Conservation (phyloP, 1,284 basidiomycete genomes). For the Ganoderma sinense region DNA sequence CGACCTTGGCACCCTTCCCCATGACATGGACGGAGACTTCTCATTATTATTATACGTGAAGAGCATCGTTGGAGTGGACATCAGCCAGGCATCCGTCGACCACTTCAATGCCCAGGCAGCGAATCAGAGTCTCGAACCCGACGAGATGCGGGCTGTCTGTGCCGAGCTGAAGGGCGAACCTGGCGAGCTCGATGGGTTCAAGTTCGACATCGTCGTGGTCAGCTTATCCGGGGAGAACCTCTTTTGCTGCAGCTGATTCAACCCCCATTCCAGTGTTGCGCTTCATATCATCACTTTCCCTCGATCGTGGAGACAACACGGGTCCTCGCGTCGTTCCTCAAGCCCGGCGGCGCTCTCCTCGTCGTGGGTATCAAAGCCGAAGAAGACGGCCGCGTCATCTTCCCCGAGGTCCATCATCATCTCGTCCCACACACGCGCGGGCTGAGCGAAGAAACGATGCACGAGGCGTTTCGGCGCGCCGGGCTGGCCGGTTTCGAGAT, state of each 20-base stretch:
- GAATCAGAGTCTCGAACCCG: slow-evolving; percentile 57
- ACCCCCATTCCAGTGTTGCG: slow-evolving; percentile 57
- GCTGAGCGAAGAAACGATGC: slow-evolving; percentile 55
- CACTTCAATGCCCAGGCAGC: slow-evolving; percentile 60
- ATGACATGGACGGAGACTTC: neutral
- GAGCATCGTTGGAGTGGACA: slow-evolving; percentile 73
- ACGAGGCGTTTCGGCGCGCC: slow-evolving; percentile 53
- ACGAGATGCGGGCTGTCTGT: slow-evolving; percentile 67
- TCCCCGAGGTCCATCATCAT: slow-evolving; percentile 41
- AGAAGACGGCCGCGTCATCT: slow-evolving; percentile 32
- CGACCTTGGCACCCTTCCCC: neutral
- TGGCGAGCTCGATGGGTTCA: slow-evolving; percentile 55
- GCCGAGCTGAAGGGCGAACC: slow-evolving; percentile 54
- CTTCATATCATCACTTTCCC: slow-evolving; percentile 71
- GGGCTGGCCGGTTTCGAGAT: slow-evolving; percentile 54
- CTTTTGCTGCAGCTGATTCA: neutral
- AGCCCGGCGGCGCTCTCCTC: slow-evolving; percentile 65
- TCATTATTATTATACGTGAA: no score
- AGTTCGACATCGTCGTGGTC: slow-evolving; percentile 71
- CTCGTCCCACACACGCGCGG: slow-evolving; percentile 63
- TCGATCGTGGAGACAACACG: slow-evolving; percentile 58
- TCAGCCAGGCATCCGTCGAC: slow-evolving; percentile 68
- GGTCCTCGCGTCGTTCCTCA: no score
- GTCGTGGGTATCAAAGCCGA: slow-evolving; percentile 58
- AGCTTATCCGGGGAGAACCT: no score